These are phyloP conservation scores for Priceomyces medius DNA, from an alignment of 805 yeast genomes.

Conservation along the genomic window DNA sequence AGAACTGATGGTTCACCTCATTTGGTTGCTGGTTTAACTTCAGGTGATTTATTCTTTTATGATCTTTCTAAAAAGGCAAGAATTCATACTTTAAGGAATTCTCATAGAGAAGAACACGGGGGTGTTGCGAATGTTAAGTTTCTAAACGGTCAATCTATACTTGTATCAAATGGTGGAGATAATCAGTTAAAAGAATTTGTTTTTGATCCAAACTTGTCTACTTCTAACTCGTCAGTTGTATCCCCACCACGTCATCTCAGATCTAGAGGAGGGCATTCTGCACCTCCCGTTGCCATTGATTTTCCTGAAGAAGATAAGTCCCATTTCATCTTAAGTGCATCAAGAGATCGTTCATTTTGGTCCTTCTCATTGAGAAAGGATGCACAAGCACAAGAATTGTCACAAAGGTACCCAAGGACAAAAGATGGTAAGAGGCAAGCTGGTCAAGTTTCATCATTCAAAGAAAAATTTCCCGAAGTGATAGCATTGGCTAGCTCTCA, in stretches of 20 bases:
- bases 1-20: slow-evolving; percentile 89
- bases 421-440: slow-evolving; percentile 42
- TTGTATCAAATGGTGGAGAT: slow-evolving; percentile 88
- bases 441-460: slow-evolving; percentile 53
- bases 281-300: slow-evolving; percentile 73
- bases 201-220: slow-evolving; percentile 84
- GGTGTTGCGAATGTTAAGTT: slow-evolving; percentile 76
- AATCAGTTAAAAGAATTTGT: slow-evolving; percentile 86
- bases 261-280: slow-evolving; percentile 96
- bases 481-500: slow-evolving; percentile 67
- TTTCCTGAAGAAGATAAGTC: slow-evolving; percentile 76
- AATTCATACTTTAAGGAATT: slow-evolving; percentile 69
- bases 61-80: slow-evolving; percentile 73
- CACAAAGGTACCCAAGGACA: slow-evolving; percentile 61
- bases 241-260: slow-evolving; percentile 90
- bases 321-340: slow-evolving; percentile 83
- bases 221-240: slow-evolving; percentile 60
- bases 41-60: slow-evolving; percentile 84
- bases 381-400: slow-evolving; percentile 91
- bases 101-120: slow-evolving; percentile 72
- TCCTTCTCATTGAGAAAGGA: slow-evolving; percentile 89
- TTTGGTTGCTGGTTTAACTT: slow-evolving; percentile 70
- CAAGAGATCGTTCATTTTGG: slow-evolving; percentile 87
- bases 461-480: slow-evolving; percentile 77
- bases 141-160: slow-evolving; percentile 87